phyloP scores from a whole-genome alignment of 768 basidiomycete species.

The Mycena alexandri region DNA sequence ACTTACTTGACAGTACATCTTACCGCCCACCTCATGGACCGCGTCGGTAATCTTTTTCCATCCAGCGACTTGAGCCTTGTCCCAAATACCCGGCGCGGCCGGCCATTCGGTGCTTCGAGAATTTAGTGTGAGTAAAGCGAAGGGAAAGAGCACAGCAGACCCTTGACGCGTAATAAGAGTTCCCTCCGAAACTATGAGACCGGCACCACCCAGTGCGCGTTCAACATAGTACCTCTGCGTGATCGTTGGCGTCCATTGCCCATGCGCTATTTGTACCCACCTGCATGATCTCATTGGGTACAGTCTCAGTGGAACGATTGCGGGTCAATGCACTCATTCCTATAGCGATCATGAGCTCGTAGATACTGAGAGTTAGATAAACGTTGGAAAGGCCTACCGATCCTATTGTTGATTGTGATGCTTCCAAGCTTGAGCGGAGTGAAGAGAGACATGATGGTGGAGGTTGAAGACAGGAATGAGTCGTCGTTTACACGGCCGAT shows the following conservation, averaged over 20 bases:
- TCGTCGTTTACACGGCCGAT: no score
- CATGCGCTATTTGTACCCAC: no score
- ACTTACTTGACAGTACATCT: constrained; percentile 58
- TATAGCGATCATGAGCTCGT: background rate
- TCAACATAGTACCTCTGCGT: constrained; percentile 54
- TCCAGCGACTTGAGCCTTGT: constrained; percentile 55
- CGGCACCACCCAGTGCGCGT: constrained; percentile 52
- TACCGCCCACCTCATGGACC: constrained; percentile 59
- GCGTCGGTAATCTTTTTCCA: constrained; percentile 62
- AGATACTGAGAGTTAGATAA: no score
- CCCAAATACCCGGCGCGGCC: constrained; percentile 58
- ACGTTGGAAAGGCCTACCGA: constrained; percentile 3
- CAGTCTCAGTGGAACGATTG: constrained; percentile 51
- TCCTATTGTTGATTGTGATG: constrained; percentile 25
- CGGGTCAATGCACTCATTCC: constrained; percentile 56
- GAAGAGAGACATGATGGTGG: constrained; percentile 22
- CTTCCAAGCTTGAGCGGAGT: constrained; percentile 26
- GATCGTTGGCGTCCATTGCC: no score
- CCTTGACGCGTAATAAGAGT: constrained; percentile 58
- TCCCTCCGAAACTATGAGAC: constrained; percentile 56
- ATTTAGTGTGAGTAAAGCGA: background rate
- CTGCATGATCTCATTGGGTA: constrained; percentile 53
- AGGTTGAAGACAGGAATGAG: background rate
- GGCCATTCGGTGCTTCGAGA: constrained; percentile 42
- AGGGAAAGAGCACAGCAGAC: constrained; percentile 29